Percentiles rank a stretch among this genome's conserved stretches.
Evolutionary conservation across 768 basidiomycete species (phyloP).

Genomic region (Gymnopilus junonius): DNA sequence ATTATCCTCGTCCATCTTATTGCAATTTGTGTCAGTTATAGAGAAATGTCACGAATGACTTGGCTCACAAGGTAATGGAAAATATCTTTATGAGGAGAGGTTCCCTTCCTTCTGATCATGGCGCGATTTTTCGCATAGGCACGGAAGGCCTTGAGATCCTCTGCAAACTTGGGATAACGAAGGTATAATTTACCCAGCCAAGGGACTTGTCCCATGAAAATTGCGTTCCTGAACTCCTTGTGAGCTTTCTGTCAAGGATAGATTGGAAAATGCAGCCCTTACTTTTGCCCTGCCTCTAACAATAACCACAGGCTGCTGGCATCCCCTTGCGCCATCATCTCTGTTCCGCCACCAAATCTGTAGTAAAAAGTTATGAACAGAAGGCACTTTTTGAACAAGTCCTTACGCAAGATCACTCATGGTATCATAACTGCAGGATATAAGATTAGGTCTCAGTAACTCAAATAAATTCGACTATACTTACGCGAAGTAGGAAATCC

Average conservation of each 20-base stretch:
- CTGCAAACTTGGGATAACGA: constrained; percentile 21
- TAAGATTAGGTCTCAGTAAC: neutral
- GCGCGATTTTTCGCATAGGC: constrained; percentile 28
- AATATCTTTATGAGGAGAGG: constrained; percentile 30
- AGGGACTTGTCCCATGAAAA: constrained; percentile 42
- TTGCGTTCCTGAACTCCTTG: constrained; percentile 29
- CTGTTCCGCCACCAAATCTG: constrained; percentile 37
- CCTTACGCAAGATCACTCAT: constrained; percentile 42
- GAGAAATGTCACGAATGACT: neutral
- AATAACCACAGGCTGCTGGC: constrained; percentile 29
- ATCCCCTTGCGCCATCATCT: constrained; percentile 34
- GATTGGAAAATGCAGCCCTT: constrained; percentile 2
- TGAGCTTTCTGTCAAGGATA: neutral
- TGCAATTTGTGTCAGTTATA: neutral
- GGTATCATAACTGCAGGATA: constrained; percentile 36
- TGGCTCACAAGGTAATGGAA: constrained; percentile 33
- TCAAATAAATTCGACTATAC: constrained; percentile 4
- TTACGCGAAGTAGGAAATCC: constrained; percentile 43
- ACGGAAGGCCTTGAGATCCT: constrained; percentile 26
- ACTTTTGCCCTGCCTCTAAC: constrained; percentile 33
- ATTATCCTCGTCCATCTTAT: constrained; percentile 46
- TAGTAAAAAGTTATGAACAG: neutral
- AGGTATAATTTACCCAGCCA: constrained; percentile 26
- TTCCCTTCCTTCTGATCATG: constrained; percentile 29
- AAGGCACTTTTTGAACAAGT: neutral